Evolutionary conservation across 306 rosid species (phyloP).

Genomic region (Citrullus amarus): DNA sequence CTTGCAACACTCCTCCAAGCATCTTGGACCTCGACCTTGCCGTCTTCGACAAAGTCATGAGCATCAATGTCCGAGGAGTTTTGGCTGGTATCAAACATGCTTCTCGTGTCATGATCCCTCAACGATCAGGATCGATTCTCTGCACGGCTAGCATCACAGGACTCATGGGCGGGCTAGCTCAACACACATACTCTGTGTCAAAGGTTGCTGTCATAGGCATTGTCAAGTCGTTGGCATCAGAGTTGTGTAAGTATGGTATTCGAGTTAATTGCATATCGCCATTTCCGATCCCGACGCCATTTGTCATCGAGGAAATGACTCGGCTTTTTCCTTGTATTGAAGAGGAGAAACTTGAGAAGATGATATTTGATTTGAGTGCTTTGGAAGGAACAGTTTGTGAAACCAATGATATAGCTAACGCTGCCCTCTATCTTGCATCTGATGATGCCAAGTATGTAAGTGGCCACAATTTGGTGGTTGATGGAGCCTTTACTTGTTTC

Average conservation of each 20-base stretch:
- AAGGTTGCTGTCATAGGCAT: constrained; percentile 59
- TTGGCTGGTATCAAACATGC: constrained; percentile 77
- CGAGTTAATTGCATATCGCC: constrained; percentile 74
- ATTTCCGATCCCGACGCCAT: constrained; percentile 53
- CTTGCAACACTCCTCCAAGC: constrained; percentile 64
- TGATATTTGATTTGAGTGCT: constrained; percentile 33
- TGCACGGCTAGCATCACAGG: constrained; percentile 83
- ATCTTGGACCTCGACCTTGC: constrained; percentile 50
- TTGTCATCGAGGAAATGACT: constrained; percentile 42
- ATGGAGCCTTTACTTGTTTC: constrained; percentile 83
- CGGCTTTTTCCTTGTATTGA: constrained; percentile 30
- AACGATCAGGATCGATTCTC: constrained; percentile 46
- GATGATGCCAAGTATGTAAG: constrained; percentile 67
- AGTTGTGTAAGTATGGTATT: constrained; percentile 54
- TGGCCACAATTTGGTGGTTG: constrained; percentile 77
- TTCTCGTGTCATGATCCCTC: constrained; percentile 73
- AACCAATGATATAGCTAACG: constrained; percentile 59
- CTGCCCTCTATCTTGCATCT: constrained; percentile 73
- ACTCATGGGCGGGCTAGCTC: constrained; percentile 61
- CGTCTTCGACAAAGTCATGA: constrained; percentile 48
- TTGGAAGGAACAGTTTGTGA: constrained; percentile 62
- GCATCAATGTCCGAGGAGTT: constrained; percentile 60
- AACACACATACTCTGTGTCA: constrained; percentile 62
- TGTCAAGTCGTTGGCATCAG: constrained; percentile 58
- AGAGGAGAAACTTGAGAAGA: constrained; percentile 20